Percentiles rank a stretch among this genome's conserved stretches.
Conservation (phyloP, 2,329 filamentous ascomycete genomes). For the Tolypocladium capitatum region DNA sequence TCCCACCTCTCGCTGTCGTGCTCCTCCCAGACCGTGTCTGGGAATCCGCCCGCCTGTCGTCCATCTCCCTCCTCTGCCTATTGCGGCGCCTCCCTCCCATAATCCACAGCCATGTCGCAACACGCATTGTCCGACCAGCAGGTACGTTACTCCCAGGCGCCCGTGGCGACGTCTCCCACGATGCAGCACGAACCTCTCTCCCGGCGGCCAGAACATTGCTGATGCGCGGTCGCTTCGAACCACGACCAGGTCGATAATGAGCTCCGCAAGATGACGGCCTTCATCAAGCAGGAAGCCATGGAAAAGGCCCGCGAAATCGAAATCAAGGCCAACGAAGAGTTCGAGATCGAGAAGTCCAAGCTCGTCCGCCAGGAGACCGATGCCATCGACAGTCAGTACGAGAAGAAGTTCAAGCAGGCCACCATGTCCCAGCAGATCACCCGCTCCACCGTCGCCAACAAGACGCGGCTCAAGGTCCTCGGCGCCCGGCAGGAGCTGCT, state of each 20-base stretch:
- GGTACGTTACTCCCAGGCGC: conserved; percentile 37
- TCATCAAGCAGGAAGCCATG: conserved; percentile 96
- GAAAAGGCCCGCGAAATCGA: conserved; percentile 97
- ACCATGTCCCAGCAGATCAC: conserved; percentile 98
- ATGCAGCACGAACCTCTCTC: conserved; percentile 7
- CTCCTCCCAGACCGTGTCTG: neutral
- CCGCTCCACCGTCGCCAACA: conserved; percentile 89
- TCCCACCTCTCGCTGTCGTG: neutral
- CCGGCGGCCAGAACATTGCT: neutral
- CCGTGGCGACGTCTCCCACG: conserved; percentile 4
- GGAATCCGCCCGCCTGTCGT: neutral
- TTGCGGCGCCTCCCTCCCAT: conserved; percentile 9
- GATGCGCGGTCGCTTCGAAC: neutral
- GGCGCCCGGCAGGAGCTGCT: conserved; percentile 80
- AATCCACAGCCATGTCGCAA: conserved; percentile 64
- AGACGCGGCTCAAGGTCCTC: conserved; percentile 82
- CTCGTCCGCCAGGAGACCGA: conserved; percentile 91
- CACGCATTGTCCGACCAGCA: conserved; percentile 97
- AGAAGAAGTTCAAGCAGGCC: conserved; percentile 99
- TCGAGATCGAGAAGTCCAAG: conserved; percentile 97
- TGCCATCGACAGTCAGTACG: conserved; percentile 82
- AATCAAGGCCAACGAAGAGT: conserved; percentile 97
- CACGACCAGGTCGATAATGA: conserved; percentile 73
- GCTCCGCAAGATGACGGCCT: conserved; percentile 99
- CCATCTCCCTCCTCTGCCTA: conserved; percentile 7